phyloP scores from a whole-genome alignment of 495 filamentous ascomycete species.

The Hyaloscypha variabilis region DNA sequence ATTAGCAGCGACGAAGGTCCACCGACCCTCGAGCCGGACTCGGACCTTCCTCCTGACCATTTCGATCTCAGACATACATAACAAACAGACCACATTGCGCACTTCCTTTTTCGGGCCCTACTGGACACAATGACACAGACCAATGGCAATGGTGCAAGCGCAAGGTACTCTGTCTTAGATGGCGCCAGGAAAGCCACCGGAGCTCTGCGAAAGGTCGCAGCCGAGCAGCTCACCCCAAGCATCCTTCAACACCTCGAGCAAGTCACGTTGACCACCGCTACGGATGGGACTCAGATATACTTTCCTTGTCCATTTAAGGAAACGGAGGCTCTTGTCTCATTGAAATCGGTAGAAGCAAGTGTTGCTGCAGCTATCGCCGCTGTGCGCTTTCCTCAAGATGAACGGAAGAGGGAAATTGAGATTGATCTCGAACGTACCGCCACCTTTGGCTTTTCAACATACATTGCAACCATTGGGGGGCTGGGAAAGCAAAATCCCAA shows the following conservation, averaged over 20 bases:
- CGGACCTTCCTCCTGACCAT: neutral
- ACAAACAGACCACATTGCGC: neutral
- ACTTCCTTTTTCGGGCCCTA: neutral
- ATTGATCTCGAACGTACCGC: conserved; percentile 67
- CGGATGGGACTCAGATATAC: conserved; percentile 34
- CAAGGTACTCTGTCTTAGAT: conserved; percentile 24
- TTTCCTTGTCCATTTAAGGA: conserved; percentile 73
- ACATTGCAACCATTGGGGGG: conserved; percentile 72
- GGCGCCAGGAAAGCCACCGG: conserved; percentile 22
- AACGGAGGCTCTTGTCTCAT: conserved; percentile 65
- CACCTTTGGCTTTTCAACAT: conserved; percentile 71
- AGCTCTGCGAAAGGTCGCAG: conserved; percentile 12
- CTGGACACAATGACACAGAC: conserved; percentile 6
- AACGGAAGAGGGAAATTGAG: conserved; percentile 46
- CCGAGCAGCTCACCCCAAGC: conserved; percentile 35
- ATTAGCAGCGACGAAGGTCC: too few relatives aligned
- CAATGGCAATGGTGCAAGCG: conserved; percentile 10
- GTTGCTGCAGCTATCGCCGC: conserved; percentile 66
- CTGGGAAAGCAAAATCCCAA: conserved; percentile 63
- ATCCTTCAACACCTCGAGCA: conserved; percentile 31
- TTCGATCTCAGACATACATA: conserved; percentile 2
- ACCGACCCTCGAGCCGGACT: neutral
- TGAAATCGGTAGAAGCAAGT: conserved; percentile 72
- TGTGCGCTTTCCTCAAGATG: conserved; percentile 47
- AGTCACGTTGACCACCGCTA: conserved; percentile 33